Evolutionary conservation across 2,329 filamentous ascomycete species (phyloP), one percentile per base, ranked within the genome.

Genomic region (Ophiostoma sp.): DNA sequence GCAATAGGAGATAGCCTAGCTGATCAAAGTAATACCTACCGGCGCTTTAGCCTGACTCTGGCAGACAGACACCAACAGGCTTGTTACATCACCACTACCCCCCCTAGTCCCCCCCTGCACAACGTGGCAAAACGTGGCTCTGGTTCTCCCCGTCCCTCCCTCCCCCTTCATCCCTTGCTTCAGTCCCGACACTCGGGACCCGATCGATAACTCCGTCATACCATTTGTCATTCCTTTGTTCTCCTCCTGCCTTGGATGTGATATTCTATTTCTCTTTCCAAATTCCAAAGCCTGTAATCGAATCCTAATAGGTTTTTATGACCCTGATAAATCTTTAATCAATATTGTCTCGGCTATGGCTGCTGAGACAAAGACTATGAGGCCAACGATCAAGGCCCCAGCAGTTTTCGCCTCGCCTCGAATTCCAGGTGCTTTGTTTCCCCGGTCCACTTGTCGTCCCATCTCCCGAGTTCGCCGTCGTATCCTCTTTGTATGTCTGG

Each of bases 51-150:
- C 15, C 17, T 23, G 7, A 27, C n/a, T 13, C 52, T 57, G 52
- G 23, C 52, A 27, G n/a, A 57, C n/a, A 27, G n/a, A 57, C 52
- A 57, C n/a, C n/a, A 57, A n/a, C 23, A 27, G 17, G n/a, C 52
- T 17, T 11, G 17, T 57, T 10, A 11, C n/a, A 23, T 1, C 27
- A 62, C 57, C 27, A 57, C 57, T 27, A 57, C 52, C n/a, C 52
- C 48, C n/a, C 52, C 52, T 57, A 27, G 52, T 3, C 52, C 52
- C 57, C 52, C 52, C 57, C 57, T 62, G 57, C 57, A 62, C 11
- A 62, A 62, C 57, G 57, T 62, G 57, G 57, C 57, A 62, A 62
- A 62, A 33, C 57, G 57, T 62, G 52, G 52, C 52, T 57, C 52
- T 57, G 52, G 52, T 57, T 57, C 23, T 57, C 52, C 52, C 52